Percentiles rank a stretch among this genome's conserved stretches.
Conservation (phyloP, 1,284 basidiomycete genomes). For the Malassezia pachydermatis region DNA sequence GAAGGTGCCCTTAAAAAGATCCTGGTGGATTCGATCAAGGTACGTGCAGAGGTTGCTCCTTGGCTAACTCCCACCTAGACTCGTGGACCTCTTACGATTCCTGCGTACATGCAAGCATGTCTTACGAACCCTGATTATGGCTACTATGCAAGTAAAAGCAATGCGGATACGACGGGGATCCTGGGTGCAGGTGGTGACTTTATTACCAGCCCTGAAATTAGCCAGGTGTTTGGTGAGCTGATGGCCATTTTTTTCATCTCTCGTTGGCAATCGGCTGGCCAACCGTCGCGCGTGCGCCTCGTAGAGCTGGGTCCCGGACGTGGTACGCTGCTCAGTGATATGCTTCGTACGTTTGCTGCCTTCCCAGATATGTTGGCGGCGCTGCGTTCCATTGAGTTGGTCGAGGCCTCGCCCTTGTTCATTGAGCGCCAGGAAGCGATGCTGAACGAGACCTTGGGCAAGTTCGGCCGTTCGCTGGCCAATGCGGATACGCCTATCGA, state of each 20-base stretch:
- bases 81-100: constrained; percentile 39
- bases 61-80: constrained; percentile 9
- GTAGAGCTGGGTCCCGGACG: constrained; percentile 89
- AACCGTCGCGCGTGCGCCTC: constrained; percentile 57
- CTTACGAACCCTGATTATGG: constrained; percentile 43
- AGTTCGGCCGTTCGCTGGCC: constrained; percentile 24
- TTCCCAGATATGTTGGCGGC: constrained; percentile 30
- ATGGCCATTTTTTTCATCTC: constrained; percentile 61
- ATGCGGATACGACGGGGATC: constrained; percentile 52
- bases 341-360: constrained; percentile 56
- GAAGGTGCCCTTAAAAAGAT: constrained; percentile 8
- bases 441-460: constrained; percentile 22
- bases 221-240: constrained; percentile 84
- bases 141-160: constrained; percentile 30
- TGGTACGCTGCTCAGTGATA: constrained; percentile 81
- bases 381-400: constrained; percentile 34
- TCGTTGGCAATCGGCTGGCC: constrained; percentile 61
- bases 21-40: constrained; percentile 7
- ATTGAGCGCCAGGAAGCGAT: constrained; percentile 30
- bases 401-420: constrained; percentile 41
- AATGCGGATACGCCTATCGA: constrained; percentile 18
- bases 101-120: constrained; percentile 45
- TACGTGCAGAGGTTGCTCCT: not conserved
- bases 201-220: constrained; percentile 91
- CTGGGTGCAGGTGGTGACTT: constrained; percentile 87